These are phyloP conservation scores for Proliferodiscus dingleyae DNA, from an alignment of 2,329 filamentous ascomycete species.

Conservation along the genomic window DNA sequence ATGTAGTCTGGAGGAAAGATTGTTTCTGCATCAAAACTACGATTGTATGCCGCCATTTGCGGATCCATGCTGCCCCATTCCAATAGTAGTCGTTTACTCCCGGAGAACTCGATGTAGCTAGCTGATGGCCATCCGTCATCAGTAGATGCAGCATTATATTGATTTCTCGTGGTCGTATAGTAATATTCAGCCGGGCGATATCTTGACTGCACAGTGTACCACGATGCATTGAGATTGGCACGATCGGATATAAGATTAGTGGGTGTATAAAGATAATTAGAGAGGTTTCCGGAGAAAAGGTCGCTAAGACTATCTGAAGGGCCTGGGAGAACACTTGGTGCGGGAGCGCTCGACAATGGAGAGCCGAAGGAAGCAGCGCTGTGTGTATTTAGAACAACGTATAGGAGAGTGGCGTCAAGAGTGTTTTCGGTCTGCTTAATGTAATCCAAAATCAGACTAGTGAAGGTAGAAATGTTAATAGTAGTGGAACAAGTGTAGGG, in stretches of 20 bases:
- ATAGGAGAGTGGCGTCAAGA: slow-evolving; percentile 48
- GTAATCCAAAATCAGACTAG: slow-evolving; percentile 47
- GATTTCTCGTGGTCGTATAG: slow-evolving; percentile 36
- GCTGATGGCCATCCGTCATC: slow-evolving; percentile 61
- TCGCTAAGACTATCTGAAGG: slow-evolving; percentile 40
- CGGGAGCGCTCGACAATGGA: slow-evolving; percentile 39
- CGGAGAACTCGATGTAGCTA: slow-evolving; percentile 49
- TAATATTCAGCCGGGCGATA: slow-evolving; percentile 48
- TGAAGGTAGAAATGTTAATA: slow-evolving; percentile 46
- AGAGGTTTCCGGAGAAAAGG: slow-evolving; percentile 43
- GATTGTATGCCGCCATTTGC: slow-evolving; percentile 52
- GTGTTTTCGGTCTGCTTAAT: slow-evolving; percentile 48
- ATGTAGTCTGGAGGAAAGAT: slow-evolving; percentile 49
- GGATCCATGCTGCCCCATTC: slow-evolving; percentile 53
- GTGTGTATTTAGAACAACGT: slow-evolving; percentile 56
- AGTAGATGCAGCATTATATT: slow-evolving; percentile 39
- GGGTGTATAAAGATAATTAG: slow-evolving; percentile 50
- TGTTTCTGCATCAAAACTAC: slow-evolving; percentile 41
- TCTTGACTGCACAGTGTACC: slow-evolving; percentile 42
- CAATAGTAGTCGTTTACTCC: slow-evolving; percentile 48
- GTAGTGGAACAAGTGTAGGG: slow-evolving; percentile 49
- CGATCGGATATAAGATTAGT: slow-evolving; percentile 45
- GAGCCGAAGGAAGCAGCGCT: slow-evolving; percentile 41
- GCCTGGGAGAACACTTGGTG: slow-evolving; percentile 40
- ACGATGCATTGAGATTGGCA: slow-evolving; percentile 51